phyloP scores from a whole-genome alignment of 1,284 basidiomycete species.

The Leccinum fuscescens region DNA sequence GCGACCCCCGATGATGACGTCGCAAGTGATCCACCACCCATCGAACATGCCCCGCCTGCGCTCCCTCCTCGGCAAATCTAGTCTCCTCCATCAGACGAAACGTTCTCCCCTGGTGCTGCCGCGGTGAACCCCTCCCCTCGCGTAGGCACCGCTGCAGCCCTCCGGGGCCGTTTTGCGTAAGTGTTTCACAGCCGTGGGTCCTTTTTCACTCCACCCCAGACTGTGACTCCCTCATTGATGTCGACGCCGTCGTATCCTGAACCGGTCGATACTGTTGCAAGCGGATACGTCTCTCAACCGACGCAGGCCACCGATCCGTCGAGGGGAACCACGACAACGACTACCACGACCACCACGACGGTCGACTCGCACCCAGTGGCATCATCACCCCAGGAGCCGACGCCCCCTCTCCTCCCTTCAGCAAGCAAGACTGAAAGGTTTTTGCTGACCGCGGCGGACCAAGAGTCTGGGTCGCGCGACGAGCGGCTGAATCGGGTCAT shows the following conservation, averaged over 20 bases:
- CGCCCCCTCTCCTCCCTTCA: constrained; percentile 53
- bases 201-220: constrained; percentile 50
- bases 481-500: constrained; percentile 92
- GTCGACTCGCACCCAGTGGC: constrained; percentile 13
- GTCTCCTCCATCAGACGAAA: constrained; percentile 9
- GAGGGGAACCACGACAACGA: neutral
- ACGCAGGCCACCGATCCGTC: constrained; percentile 19
- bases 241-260: constrained; percentile 42
- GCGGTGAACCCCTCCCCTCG: constrained; percentile 6
- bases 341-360: neutral
- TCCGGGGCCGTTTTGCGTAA: constrained; percentile 22
- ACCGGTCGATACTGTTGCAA: constrained; percentile 10
- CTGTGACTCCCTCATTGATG: constrained; percentile 49
- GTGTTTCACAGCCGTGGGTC: constrained; percentile 3
- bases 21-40: constrained; percentile 17
- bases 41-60: constrained; percentile 12
- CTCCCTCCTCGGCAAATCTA: constrained; percentile 21
- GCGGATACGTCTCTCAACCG: constrained; percentile 17
- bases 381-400: constrained; percentile 21
- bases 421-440: constrained; percentile 85
- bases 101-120: neutral
- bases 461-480: constrained; percentile 87
- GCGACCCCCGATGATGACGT: constrained; percentile 17
- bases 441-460: constrained; percentile 93
- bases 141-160: constrained; percentile 10